Conservation (phyloP, 2,329 filamentous ascomycete genomes). For the Cylindrodendrum hubeiense region DNA sequence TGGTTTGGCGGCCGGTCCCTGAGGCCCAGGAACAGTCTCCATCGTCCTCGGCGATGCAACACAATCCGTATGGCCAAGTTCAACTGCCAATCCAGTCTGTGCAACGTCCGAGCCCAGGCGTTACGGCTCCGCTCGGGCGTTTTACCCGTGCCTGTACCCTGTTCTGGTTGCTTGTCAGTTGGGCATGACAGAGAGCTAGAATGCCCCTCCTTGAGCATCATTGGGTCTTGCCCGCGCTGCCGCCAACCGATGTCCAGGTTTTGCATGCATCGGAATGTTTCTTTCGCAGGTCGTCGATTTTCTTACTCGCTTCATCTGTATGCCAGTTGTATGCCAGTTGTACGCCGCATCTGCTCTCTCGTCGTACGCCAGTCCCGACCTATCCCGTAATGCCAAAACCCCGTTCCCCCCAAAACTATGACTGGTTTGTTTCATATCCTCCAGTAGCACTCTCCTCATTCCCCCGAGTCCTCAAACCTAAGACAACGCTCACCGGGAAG, state of each 20-base stretch:
- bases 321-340: background rate
- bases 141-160: constrained; percentile 17
- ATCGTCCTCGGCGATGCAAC: too few species aligned
- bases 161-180: background rate
- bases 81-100: background rate
- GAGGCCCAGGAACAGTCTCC: too few species aligned
- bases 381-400: background rate
- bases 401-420: background rate
- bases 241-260: background rate
- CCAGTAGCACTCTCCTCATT: background rate
- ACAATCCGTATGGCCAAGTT: too few species aligned
- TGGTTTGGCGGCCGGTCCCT: too few species aligned
- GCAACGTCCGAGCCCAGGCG: background rate
- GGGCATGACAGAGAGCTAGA: background rate
- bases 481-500: background rate
- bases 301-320: background rate
- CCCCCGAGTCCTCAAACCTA: background rate
- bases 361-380: background rate
- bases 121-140: constrained; percentile 6
- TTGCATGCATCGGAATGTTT: background rate
- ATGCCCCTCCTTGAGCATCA: background rate
- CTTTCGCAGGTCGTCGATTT: background rate
- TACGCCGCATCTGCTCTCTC: background rate
- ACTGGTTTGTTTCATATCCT: background rate
- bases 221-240: background rate